Conservation (phyloP, 176 grass and related monocot genomes). For the Oryza coarctata region DNA sequence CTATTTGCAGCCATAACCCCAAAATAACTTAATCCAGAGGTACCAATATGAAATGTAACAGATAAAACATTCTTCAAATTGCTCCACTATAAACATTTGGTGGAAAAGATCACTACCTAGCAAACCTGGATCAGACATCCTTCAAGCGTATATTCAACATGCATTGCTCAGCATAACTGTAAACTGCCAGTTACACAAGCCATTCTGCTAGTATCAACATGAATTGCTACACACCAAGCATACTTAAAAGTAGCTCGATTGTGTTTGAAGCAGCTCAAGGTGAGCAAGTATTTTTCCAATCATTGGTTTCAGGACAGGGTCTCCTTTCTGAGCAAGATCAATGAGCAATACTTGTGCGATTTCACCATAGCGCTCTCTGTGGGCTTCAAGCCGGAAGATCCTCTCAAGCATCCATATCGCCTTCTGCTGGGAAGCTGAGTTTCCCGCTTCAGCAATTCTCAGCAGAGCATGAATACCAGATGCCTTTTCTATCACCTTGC, state of each 20-base stretch:
- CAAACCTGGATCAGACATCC: neutral
- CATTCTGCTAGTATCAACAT: neutral
- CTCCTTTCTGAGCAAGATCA: conserved; percentile 70
- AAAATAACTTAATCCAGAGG: neutral
- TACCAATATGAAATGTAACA: neutral
- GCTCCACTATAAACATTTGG: neutral
- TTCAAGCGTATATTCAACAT: neutral
- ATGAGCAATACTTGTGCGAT: conserved; percentile 67
- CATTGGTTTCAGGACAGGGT: conserved; percentile 63
- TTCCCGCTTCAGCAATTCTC: conserved; percentile 54
- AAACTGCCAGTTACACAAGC: neutral
- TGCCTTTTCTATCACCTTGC: conserved; percentile 58
- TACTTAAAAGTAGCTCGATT: conserved; percentile 79
- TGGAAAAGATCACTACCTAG: neutral
- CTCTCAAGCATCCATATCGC: conserved; percentile 86
- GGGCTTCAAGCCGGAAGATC: conserved; percentile 56
- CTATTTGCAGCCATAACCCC: neutral
- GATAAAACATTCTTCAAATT: neutral
- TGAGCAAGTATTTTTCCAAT: conserved; percentile 88
- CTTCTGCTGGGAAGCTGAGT: conserved; percentile 60
- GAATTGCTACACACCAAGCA: neutral
- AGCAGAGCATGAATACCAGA: conserved; percentile 67
- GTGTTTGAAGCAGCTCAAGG: conserved; percentile 73
- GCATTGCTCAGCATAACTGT: neutral
- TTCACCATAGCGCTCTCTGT: conserved; percentile 58